Conservation (phyloP, 768 basidiomycete species). For the Pisolithus tinctorius region DNA sequence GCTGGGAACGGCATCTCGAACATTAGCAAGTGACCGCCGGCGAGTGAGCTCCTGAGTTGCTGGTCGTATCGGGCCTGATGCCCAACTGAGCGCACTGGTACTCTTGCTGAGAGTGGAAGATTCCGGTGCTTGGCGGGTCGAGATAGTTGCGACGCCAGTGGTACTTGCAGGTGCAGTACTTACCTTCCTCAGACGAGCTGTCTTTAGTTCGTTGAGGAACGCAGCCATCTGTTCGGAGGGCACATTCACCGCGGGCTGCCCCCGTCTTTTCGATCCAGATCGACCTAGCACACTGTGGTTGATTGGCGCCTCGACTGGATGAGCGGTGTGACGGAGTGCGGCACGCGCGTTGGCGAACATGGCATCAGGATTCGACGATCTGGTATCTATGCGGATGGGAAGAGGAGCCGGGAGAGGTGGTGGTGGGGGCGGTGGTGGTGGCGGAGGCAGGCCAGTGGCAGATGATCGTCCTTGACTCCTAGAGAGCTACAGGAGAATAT, state of each 20-base stretch:
- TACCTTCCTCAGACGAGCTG: constrained; percentile 58
- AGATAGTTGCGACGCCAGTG: constrained; percentile 5
- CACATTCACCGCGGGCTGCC: constrained; percentile 65
- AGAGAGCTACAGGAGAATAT: constrained; percentile 36
- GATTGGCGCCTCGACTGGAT: constrained; percentile 62
- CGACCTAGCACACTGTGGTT: constrained; percentile 34
- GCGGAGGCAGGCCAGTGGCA: constrained; percentile 20
- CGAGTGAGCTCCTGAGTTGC: constrained; percentile 15
- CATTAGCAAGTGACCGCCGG: constrained; percentile 20
- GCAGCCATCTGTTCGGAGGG: constrained; percentile 79
- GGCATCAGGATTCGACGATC: constrained; percentile 21
- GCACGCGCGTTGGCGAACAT: constrained; percentile 60
- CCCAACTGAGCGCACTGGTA: constrained; percentile 9
- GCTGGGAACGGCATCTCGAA: constrained; percentile 20
- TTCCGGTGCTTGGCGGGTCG: background rate
- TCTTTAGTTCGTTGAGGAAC: constrained; percentile 77
- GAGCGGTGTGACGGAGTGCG: constrained; percentile 46
- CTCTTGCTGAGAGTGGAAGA: constrained; percentile 27
- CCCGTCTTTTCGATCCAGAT: constrained; percentile 36
- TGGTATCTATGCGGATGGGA: constrained; percentile 26
- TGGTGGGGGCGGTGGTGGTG: constrained; percentile 38
- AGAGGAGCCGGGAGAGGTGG: constrained; percentile 28
- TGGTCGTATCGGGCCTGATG: constrained; percentile 6
- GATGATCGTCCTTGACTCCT: constrained; percentile 25
- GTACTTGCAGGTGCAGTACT: constrained; percentile 20